Conservation (phyloP, 805 yeast genomes). For the Huiozyma sinensis region DNA sequence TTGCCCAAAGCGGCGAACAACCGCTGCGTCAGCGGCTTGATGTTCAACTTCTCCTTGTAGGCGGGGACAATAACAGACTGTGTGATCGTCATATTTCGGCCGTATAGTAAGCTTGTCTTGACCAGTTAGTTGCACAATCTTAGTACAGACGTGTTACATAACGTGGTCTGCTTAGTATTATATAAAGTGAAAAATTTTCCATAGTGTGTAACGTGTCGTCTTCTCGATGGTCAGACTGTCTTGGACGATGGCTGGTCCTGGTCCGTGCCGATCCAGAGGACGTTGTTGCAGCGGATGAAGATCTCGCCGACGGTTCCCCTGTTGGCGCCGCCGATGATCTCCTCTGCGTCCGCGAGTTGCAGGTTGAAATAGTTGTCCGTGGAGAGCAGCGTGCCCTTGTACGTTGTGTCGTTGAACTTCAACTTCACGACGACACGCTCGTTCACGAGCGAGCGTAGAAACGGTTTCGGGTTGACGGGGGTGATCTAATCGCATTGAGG, state of each 20-base stretch:
- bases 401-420: slow-evolving; percentile 87
- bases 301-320: slow-evolving; percentile 60
- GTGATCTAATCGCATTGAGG: slow-evolving; percentile 23
- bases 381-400: slow-evolving; percentile 64
- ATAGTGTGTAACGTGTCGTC: background rate
- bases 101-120: too few relatives aligned
- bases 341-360: slow-evolving; percentile 54
- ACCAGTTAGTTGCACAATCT: too few relatives aligned
- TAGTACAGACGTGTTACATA: too few relatives aligned
- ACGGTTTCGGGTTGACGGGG: slow-evolving; percentile 88
- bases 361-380: slow-evolving; percentile 91
- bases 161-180: background rate
- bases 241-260: background rate
- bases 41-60: slow-evolving; percentile 39
- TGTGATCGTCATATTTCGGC: slow-evolving; percentile 25
- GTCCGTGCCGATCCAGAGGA: slow-evolving; percentile 35
- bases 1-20: slow-evolving; percentile 39
- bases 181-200: background rate
- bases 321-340: slow-evolving; percentile 37
- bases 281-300: slow-evolving; percentile 85
- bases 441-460: slow-evolving; percentile 62
- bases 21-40: slow-evolving; percentile 39
- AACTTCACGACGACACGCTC: slow-evolving; percentile 64
- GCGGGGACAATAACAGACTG: slow-evolving; percentile 41
- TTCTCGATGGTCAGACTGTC: background rate